phyloP scores from a whole-genome alignment of 768 basidiomycete genomes.

The Tremella mesenterica region DNA sequence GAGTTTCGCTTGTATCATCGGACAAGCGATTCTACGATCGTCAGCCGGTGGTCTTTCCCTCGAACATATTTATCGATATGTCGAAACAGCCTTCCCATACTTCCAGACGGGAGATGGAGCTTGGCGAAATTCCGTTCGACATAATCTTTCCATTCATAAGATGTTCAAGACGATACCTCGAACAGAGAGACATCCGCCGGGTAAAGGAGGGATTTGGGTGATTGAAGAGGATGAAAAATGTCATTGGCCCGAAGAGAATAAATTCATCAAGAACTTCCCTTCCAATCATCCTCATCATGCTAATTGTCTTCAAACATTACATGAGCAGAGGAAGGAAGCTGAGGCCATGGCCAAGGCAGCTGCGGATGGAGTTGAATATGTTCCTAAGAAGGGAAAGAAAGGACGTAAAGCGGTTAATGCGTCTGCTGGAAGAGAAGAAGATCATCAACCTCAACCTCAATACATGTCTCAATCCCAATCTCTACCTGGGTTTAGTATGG shows the following conservation, averaged over 20 bases:
- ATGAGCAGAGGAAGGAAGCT: conserved; percentile 31
- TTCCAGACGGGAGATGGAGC: conserved; percentile 88
- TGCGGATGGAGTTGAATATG: conserved; percentile 27
- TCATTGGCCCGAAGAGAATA: conserved; percentile 35
- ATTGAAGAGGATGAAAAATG: conserved; percentile 36
- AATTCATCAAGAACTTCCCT: conserved; percentile 40
- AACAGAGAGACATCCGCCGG: conserved; percentile 29
- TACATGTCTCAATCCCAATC: no score
- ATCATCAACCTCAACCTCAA: no score
- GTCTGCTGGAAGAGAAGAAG: conserved; percentile 14
- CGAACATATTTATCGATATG: conserved; percentile 94
- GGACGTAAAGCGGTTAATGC: conserved; percentile 19
- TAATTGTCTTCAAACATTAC: conserved; percentile 29
- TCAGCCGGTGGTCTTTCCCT: conserved; percentile 74
- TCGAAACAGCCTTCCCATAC: conserved; percentile 84
- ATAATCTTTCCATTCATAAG: conserved; percentile 84
- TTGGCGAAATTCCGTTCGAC: conserved; percentile 98
- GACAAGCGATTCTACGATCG: conserved; percentile 83
- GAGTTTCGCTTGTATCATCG: conserved; percentile 91
- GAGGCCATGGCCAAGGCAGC: conserved; percentile 32
- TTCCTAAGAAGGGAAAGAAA: conserved; percentile 40
- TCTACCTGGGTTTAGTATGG: no score
- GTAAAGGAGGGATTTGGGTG: conserved; percentile 40
- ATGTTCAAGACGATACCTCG: conserved; percentile 77
- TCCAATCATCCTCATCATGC: conserved; percentile 28